Evolutionary conservation across 768 basidiomycete genomes (phyloP).

Genomic region (Cubamyces sp.): DNA sequence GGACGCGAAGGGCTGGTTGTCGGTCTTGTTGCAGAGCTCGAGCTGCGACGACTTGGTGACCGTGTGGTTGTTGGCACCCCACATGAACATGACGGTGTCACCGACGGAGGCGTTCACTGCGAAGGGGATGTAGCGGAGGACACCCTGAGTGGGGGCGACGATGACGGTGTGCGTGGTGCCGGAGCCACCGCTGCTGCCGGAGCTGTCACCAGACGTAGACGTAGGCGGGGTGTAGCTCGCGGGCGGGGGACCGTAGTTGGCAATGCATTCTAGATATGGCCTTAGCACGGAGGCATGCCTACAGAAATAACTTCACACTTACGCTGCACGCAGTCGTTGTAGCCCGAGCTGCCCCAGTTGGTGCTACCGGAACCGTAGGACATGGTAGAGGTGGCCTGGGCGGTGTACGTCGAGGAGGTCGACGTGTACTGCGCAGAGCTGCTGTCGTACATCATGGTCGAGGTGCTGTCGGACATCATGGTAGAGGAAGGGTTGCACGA

Average conservation of each 20-base stretch:
- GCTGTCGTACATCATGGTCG: constrained; percentile 3
- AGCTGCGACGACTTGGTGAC: constrained; percentile 78
- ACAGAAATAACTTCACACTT: constrained; percentile 32
- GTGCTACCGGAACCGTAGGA: constrained; percentile 66
- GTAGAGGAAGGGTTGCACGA: neutral
- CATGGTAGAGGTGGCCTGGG: constrained; percentile 18
- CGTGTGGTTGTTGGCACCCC: constrained; percentile 80
- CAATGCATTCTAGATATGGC: constrained; percentile 58
- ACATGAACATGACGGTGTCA: constrained; percentile 76
- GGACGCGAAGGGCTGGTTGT: constrained; percentile 60
- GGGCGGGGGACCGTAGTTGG: constrained; percentile 52
- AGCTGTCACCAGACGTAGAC: constrained; percentile 14
- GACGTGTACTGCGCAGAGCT: neutral
- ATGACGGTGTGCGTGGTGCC: constrained; percentile 74
- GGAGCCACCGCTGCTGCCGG: constrained; percentile 33
- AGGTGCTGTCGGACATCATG: neutral
- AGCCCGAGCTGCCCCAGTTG: constrained; percentile 59
- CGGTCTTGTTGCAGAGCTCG: constrained; percentile 73
- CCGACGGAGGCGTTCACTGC: constrained; percentile 75
- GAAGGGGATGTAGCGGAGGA: constrained; percentile 77
- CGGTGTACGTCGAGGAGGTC: constrained; percentile 1
- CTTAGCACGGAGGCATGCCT: constrained; percentile 10
- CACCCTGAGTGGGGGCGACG: constrained; percentile 77
- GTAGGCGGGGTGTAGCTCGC: constrained; percentile 35
- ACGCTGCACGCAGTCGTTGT: constrained; percentile 75